Base-by-base conservation (phyloP, 2,329 filamentous ascomycete genomes). In the Pseudogymnoascus sp. region DNA sequence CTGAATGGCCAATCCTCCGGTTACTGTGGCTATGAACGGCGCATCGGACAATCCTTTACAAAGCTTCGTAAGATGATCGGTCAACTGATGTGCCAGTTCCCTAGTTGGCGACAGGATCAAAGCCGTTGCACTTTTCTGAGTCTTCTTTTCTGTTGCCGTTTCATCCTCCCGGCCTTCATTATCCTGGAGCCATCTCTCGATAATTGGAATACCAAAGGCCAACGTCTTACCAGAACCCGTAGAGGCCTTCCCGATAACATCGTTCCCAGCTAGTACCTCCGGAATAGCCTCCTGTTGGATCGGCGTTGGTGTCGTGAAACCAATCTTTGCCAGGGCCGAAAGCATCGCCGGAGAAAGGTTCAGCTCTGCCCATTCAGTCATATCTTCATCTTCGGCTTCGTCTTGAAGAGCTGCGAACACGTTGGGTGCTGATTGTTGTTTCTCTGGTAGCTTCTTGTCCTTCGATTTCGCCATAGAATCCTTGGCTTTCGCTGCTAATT, bases 161-260 rank as follows among this genome's bases (percentile, higher is more conserved):
- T 78, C 75, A 59, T 73, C 71, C 62, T 77, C 71, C 10, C 78
- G 75, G 16, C 74, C 74, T 21, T 75, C 74, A 12, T 74, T 75
- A 63, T 72, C 72, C 65, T 84, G 82, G 5, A 99, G 77, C 81
- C 89, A 97, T 63, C 84, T 82, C 75, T 99, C 93, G 8, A 97
- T 80, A 63, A 99, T 95, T 0, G 95, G 95, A 66, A 99, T 92
- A 1, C 89, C 91, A 75, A 96, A 99, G 0, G 95, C 93, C 50
- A 99, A 79, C 0, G 95, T 99, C 77, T 99, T 99, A 69, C 95
- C 95, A 12, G 95, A 97, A 68, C 95, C 95, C 0, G 95, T 99
- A 10, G 93, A 89, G 1, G 95, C 95, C 77, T 99, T 99, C 44
- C 95, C 95, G 67, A 99, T 89, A 14, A 97, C 89, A 75, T 99